phyloP scores from a whole-genome alignment of 1,284 basidiomycete species.

The Ganoderma multipileum region DNA sequence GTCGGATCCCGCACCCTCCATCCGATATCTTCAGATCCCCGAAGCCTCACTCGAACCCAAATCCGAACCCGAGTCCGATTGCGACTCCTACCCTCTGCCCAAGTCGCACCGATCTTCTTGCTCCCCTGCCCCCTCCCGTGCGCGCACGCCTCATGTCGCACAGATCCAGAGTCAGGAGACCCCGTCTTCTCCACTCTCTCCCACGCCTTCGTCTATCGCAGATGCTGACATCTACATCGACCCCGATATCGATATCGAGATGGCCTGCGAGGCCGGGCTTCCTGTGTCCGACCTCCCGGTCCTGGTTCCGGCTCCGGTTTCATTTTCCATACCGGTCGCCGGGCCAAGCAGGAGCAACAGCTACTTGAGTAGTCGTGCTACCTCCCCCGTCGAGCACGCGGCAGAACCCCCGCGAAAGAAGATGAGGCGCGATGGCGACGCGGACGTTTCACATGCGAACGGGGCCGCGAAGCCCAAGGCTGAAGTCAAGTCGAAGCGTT shows the following conservation, averaged over 20 bases:
- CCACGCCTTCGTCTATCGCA: slow-evolving; percentile 22
- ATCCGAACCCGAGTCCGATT: background rate
- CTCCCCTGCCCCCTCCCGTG: slow-evolving; percentile 10
- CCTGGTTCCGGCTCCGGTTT: background rate
- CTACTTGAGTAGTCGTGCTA: background rate
- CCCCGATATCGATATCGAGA: slow-evolving; percentile 2
- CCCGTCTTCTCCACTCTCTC: slow-evolving; percentile 28
- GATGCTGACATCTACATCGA: slow-evolving; percentile 12
- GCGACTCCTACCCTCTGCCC: background rate
- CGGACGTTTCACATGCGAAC: background rate
- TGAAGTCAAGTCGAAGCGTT: background rate
- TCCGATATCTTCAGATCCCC: background rate
- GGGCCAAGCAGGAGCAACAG: background rate
- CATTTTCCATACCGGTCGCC: background rate
- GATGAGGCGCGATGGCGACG: slow-evolving; percentile 13
- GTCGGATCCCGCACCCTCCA: background rate
- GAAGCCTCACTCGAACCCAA: background rate
- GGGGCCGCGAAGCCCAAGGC: background rate
- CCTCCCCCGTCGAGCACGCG: background rate
- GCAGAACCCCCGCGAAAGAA: slow-evolving; percentile 22
- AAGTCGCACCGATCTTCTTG: slow-evolving; percentile 4
- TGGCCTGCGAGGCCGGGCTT: background rate
- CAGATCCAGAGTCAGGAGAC: slow-evolving; percentile 6
- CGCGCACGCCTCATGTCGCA: slow-evolving; percentile 7
- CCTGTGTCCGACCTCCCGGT: background rate